These are phyloP conservation scores for Globisporangium takayamanum DNA, from an alignment of 352 stramenopile genomes.

Conservation along the genomic window DNA sequence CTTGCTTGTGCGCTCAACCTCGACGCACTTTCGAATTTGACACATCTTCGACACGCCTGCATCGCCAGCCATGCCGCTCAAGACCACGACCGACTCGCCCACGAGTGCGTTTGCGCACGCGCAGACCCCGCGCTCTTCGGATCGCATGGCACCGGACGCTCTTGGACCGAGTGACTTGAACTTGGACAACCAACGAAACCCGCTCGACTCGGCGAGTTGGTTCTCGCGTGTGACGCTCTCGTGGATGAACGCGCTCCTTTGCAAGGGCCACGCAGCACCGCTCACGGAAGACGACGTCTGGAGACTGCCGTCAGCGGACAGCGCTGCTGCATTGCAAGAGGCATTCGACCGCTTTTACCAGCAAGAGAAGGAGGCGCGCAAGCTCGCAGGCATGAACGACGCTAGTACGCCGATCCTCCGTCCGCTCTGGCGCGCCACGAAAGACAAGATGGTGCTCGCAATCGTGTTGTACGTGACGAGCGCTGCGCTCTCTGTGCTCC, in stretches of 20 bases:
- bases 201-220: constrained; percentile 17
- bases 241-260: constrained; percentile 19
- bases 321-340: constrained; percentile 14
- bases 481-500: constrained; percentile 17
- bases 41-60: no score
- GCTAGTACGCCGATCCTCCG: constrained; percentile 3
- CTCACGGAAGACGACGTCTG: constrained; percentile 29
- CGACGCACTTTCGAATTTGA: no score
- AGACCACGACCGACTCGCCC: no score
- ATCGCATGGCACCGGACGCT: no score
- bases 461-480: constrained; percentile 20
- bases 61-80: no score
- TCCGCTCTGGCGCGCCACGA: constrained; percentile 24
- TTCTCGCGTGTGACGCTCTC: constrained; percentile 16
- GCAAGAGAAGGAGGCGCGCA: constrained; percentile 1
- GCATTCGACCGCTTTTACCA: constrained; percentile 17
- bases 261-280: constrained; percentile 9
- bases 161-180: no score
- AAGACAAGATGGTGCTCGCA: constrained; percentile 22
- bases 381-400: not conserved
- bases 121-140: no score
- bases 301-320: constrained; percentile 17
- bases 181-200: not conserved
- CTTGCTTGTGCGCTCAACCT: no score
- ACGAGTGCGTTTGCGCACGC: no score